phyloP scores from a whole-genome alignment of 1,284 basidiomycete genomes.

The Rhodotorula sp. region DNA sequence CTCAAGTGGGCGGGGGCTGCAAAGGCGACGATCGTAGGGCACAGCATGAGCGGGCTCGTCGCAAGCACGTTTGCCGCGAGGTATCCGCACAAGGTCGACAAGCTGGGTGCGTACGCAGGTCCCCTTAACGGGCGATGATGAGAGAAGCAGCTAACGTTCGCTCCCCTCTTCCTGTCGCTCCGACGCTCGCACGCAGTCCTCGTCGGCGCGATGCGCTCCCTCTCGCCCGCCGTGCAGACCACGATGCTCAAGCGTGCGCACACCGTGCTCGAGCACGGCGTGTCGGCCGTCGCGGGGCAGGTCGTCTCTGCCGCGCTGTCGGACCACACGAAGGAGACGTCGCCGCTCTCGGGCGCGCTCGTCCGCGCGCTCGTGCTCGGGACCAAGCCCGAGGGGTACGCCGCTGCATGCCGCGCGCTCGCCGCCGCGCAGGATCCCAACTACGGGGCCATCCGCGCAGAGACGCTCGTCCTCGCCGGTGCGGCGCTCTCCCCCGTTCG shows the following conservation, averaged over 20 bases:
- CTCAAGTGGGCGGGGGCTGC: conserved; percentile 15
- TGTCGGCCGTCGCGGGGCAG: conserved; percentile 25
- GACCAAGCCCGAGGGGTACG: conserved; percentile 27
- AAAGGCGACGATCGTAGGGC: conserved; percentile 34
- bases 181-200: conserved; percentile 21
- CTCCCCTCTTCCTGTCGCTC: background rate
- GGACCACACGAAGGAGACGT: conserved; percentile 14
- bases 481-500: background rate
- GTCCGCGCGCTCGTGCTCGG: conserved; percentile 33
- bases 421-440: conserved; percentile 33
- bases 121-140: too few relatives aligned
- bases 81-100: conserved; percentile 28
- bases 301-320: conserved; percentile 36
- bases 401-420: conserved; percentile 36
- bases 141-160: too few relatives aligned
- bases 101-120: conserved; percentile 29
- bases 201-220: conserved; percentile 37
- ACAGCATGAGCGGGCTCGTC: conserved; percentile 36
- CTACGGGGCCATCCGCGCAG: conserved; percentile 26
- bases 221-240: conserved; percentile 8
- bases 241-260: conserved; percentile 29
- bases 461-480: conserved; percentile 33
- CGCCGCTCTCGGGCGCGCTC: conserved; percentile 27
- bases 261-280: conserved; percentile 23
- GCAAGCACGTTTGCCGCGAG: conserved; percentile 32